Evolutionary conservation across 257 asterid genomes (phyloP).

Genomic region (Nicotiana tabacum): DNA sequence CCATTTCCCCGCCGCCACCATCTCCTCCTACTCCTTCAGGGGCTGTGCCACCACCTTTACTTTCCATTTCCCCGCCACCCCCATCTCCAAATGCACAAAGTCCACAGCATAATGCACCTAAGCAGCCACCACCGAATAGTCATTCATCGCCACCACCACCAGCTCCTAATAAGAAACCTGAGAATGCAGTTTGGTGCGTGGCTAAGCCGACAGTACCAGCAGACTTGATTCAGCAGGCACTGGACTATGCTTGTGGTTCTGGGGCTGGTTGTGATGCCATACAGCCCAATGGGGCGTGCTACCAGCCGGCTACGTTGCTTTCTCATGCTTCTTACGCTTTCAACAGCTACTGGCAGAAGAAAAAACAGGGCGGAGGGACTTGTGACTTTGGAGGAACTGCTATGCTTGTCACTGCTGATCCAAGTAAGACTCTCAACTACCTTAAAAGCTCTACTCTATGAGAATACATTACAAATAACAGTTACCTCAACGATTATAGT

Average conservation of each 20-base stretch:
- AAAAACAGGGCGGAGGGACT: slow-evolving; percentile 13
- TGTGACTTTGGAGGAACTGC: slow-evolving; percentile 23
- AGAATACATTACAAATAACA: too few species aligned
- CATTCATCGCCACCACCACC: not conserved
- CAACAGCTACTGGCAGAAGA: slow-evolving; percentile 16
- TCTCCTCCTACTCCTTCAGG: not conserved
- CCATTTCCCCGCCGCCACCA: not conserved
- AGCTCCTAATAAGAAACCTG: slow-evolving; percentile 1
- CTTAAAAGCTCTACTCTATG: too few species aligned
- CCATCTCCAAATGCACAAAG: slow-evolving; percentile 2
- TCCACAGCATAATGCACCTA: slow-evolving; percentile 9
- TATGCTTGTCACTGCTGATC: slow-evolving; percentile 11
- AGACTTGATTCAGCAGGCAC: slow-evolving; percentile 17
- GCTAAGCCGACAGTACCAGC: slow-evolving; percentile 15
- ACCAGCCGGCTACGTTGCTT: slow-evolving; percentile 15
- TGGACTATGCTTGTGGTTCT: slow-evolving; percentile 32
- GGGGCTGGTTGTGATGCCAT: slow-evolving; percentile 28
- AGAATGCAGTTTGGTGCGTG: slow-evolving; percentile 19
- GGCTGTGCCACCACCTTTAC: not conserved
- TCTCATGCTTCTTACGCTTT: slow-evolving; percentile 29
- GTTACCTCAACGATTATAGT: too few species aligned
- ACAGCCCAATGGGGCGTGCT: slow-evolving; percentile 16
- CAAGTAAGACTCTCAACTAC: slow-evolving; percentile 7
- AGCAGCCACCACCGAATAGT: not conserved
- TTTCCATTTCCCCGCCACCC: not conserved